Evolutionary conservation across 139 green algal species (phyloP).

Genomic region (Desmodesmus armatus): DNA sequence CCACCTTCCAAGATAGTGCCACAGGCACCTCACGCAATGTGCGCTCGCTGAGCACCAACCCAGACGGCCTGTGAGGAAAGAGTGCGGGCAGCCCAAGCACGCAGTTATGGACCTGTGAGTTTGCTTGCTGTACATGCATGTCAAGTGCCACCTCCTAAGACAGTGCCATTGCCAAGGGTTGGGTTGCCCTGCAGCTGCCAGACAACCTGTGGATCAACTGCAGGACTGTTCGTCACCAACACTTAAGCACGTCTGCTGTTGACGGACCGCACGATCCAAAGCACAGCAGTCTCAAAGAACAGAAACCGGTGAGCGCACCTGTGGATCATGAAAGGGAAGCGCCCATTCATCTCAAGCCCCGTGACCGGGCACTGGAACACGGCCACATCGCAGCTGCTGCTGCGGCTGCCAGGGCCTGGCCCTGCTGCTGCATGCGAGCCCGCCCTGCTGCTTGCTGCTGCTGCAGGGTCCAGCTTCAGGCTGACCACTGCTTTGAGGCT

Average conservation of each 20-base stretch:
- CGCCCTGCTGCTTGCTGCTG: neutral
- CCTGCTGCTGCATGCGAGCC: neutral
- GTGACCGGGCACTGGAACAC: conserved; percentile 84
- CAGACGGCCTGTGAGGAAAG: conserved; percentile 54
- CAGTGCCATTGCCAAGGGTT: too few relatives aligned
- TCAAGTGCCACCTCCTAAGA: too few relatives aligned
- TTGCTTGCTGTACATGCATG: too few relatives aligned
- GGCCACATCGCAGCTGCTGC: conserved; percentile 30
- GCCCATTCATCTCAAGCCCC: conserved; percentile 74
- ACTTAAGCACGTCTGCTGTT: too few relatives aligned
- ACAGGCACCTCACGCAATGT: conserved; percentile 78
- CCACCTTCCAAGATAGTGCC: too few relatives aligned
- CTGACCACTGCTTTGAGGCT: conserved; percentile 75
- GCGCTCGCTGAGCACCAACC: conserved; percentile 83
- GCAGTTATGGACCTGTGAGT: too few relatives aligned
- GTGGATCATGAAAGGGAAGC: conserved; percentile 45
- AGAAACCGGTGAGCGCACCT: too few relatives aligned
- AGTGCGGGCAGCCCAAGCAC: too few relatives aligned
- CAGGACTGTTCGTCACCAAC: too few relatives aligned
- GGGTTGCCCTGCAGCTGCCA: too few relatives aligned
- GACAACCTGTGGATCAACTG: too few relatives aligned
- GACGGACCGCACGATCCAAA: conserved; percentile 57
- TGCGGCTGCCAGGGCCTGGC: conserved; percentile 20
- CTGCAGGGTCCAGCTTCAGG: conserved; percentile 65
- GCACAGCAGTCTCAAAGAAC: too few relatives aligned